A percentile compares a stretch with the other conserved stretches of the same genome.
Conservation (phyloP, 495 filamentous ascomycete species). For the Pseudotulostoma volvatum region DNA sequence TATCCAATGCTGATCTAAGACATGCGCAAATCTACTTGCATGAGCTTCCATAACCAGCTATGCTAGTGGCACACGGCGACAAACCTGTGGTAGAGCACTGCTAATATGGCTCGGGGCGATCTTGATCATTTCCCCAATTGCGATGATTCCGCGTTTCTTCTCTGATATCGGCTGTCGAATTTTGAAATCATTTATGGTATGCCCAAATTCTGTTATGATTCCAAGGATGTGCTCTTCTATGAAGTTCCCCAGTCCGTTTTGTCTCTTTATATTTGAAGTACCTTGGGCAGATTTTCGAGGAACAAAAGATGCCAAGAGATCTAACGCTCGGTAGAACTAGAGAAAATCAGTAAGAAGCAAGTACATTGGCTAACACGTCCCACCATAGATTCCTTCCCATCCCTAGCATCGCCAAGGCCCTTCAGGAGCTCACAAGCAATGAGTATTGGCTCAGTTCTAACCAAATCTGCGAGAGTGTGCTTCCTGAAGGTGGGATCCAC, state of each 20-base stretch:
- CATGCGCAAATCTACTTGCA: slow-evolving; percentile 60
- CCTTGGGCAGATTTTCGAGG: slow-evolving; percentile 36
- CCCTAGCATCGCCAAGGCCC: slow-evolving; percentile 51
- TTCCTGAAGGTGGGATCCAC: slow-evolving; percentile 53
- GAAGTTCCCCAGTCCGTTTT: slow-evolving; percentile 51
- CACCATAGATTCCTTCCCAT: slow-evolving; percentile 42
- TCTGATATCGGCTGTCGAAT: slow-evolving; percentile 43
- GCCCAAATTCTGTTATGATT: slow-evolving; percentile 68
- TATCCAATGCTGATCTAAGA: slow-evolving; percentile 65
- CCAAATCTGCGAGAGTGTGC: slow-evolving; percentile 46
- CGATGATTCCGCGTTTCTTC: slow-evolving; percentile 57
- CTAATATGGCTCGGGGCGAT: slow-evolving; percentile 51
- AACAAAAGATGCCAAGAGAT: slow-evolving; percentile 48
- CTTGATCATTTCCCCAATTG: slow-evolving; percentile 76
- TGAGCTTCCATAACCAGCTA: slow-evolving; percentile 3
- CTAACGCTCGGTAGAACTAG: slow-evolving; percentile 44
- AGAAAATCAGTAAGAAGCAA: slow-evolving; percentile 7
- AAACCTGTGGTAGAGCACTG: slow-evolving; percentile 72
- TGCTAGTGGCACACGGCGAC: not conserved
- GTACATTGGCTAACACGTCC: slow-evolving; percentile 6
- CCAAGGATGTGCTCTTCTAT: slow-evolving; percentile 74
- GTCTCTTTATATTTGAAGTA: slow-evolving; percentile 29
- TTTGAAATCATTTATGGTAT: slow-evolving; percentile 58
- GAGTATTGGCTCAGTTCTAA: slow-evolving; percentile 57
- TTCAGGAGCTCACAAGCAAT: slow-evolving; percentile 76